Conservation (phyloP, 768 basidiomycete genomes). For the Collybia nuda region DNA sequence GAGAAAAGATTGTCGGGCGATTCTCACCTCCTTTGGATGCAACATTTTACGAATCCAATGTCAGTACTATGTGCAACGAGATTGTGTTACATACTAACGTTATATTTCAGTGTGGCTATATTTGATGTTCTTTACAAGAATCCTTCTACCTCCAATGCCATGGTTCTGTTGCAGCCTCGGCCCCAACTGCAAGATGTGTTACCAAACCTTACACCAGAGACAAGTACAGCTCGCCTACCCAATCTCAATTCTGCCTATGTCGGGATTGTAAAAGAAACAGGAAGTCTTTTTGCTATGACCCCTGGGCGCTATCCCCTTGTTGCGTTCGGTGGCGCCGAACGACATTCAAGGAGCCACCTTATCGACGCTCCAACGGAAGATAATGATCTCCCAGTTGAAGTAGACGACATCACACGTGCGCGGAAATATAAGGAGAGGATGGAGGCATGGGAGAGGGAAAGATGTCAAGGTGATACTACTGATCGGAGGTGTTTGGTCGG, state of each 20-base stretch:
- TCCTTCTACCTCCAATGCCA: conserved; percentile 39
- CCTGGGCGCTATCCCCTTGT: conserved; percentile 81
- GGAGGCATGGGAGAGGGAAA: conserved; percentile 11
- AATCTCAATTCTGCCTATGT: conserved; percentile 75
- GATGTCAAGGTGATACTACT: conserved; percentile 9
- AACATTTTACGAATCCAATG: conserved; percentile 66
- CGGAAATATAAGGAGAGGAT: conserved; percentile 31
- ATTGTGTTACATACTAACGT: neutral
- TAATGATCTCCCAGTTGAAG: conserved; percentile 22
- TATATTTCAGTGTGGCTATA: conserved; percentile 66
- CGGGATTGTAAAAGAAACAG: conserved; percentile 70
- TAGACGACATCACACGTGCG: conserved; percentile 34
- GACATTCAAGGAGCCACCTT: conserved; percentile 13
- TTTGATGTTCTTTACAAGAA: conserved; percentile 69
- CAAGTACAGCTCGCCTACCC: conserved; percentile 29
- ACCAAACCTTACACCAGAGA: conserved; percentile 46
- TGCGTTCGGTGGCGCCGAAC: conserved; percentile 50
- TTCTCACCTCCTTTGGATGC: conserved; percentile 55
- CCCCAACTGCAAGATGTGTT: conserved; percentile 74
- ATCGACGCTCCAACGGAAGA: conserved; percentile 24
- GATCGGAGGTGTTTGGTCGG: conserved; percentile 67
- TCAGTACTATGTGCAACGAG: conserved; percentile 32
- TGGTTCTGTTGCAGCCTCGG: conserved; percentile 86
- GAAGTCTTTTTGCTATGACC: conserved; percentile 84
- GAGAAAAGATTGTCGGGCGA: conserved; percentile 15